Evolutionary conservation across 2,329 filamentous ascomycete species (phyloP), one percentile per base, ranked within the genome.

Genomic region (Endothia cerciana): DNA sequence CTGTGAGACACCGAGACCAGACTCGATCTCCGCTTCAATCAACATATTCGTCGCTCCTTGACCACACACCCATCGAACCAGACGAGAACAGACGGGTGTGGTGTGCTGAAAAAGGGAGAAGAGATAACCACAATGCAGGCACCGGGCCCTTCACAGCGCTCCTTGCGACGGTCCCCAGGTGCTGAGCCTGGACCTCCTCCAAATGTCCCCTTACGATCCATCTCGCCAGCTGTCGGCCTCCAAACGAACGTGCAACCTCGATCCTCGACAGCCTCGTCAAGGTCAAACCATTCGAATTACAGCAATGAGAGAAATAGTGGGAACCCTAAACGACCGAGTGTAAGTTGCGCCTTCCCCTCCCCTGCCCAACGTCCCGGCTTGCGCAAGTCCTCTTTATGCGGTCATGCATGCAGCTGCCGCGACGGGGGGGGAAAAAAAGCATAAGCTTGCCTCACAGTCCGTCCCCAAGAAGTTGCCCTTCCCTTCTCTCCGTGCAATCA

Each of bases 201-300:
- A 65, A 85, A 80, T 75, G 79, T 86, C 70, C 82, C 85, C 64
- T 76, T 79, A 63, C 83, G 87, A 65, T 80, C 85, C 59, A 89
- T 87, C 73, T 90, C 89, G 61, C 88, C 89, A 41, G 83, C 79
- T 65, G 77, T 80, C 65, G 76, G 82, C 71, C 80, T 87, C 69
- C 70, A 72, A 62, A 72, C 72, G 25, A 72, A 71, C 19, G 72
- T 75, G 40, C 88, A 87, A 69, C 81, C 86, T 66, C 87, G 90
- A 67, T 82, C 85, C 38, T 91, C 90, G 10, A 88, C 86, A 56
- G 84, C 87, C 40, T 93, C 91, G 6, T 83, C 79, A 65, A 87
- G 89, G 74, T 88, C 89, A 4, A 69, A 73, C 11, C 66, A 71
- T 38, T 88, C 89, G 2, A 69, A 73, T 10, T 65, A 71, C 40